Evolutionary conservation across 805 yeast species (phyloP).

Genomic region (Yamadazyma nakazawae): DNA sequence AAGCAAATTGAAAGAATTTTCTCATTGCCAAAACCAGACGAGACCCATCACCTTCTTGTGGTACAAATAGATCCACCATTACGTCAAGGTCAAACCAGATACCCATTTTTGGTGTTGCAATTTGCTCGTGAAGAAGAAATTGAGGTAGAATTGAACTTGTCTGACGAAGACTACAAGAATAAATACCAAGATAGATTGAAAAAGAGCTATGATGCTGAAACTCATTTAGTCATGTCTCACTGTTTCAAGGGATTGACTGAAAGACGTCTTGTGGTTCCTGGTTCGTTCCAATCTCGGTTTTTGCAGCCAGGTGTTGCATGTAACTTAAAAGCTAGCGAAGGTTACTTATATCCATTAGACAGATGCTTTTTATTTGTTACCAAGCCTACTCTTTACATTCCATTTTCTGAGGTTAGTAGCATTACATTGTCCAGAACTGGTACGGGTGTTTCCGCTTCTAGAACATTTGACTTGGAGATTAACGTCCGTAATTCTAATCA

Average conservation of each 20-base stretch:
- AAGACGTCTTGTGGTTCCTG: conserved; percentile 80
- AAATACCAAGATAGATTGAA: conserved; percentile 73
- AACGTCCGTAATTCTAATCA: conserved; percentile 58
- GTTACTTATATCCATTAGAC: conserved; percentile 89
- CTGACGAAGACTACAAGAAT: conserved; percentile 73
- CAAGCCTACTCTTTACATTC: conserved; percentile 90
- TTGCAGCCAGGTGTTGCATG: conserved; percentile 86
- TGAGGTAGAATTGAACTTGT: conserved; percentile 82
- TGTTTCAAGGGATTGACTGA: conserved; percentile 89
- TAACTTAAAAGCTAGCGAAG: conserved; percentile 93
- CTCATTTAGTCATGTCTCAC: conserved; percentile 83
- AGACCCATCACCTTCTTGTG: conserved; percentile 80
- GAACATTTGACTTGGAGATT: conserved; percentile 91
- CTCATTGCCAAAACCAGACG: conserved; percentile 92
- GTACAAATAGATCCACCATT: conserved; percentile 95
- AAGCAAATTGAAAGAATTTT: conserved; percentile 87
- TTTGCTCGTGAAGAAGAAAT: conserved; percentile 86
- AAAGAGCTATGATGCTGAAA: conserved; percentile 76
- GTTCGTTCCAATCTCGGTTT: conserved; percentile 71
- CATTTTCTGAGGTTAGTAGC: conserved; percentile 72
- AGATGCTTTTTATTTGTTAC: conserved; percentile 87
- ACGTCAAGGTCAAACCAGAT: conserved; percentile 97
- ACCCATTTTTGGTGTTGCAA: conserved; percentile 88
- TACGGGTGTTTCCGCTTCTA: conserved; percentile 64
- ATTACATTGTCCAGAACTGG: conserved; percentile 90